Evolutionary conservation across 345 rosid genomes (phyloP), one percentile per base, ranked within the genome.

Genomic region (Angophora floribunda): DNA sequence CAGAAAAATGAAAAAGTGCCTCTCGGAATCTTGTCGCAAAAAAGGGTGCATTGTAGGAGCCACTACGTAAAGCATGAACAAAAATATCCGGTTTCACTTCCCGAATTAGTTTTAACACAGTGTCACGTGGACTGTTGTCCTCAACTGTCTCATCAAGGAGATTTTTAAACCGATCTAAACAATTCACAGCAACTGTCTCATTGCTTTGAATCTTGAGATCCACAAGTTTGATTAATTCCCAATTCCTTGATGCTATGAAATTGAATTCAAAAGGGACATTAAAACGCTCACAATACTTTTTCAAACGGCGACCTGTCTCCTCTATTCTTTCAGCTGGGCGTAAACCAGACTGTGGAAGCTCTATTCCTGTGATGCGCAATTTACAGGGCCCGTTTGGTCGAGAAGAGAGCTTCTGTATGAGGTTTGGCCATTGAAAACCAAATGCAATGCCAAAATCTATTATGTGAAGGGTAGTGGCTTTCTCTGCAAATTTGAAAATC

Each of bases 381-480:
- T 93, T 94, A 59, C 95, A 93, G 26, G 96, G 97, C 21, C 98
- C 96, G 10, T 90, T 91, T 12, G 91, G 24, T 79, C 87, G 90
- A 26, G 21, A 87, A 3, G 98, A 87, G 30, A 97, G 93, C 78
- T 79, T 55, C 88, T 96, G 96, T 88, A 97, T 96, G 78, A 97
- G 96, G 89, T 90, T 86, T 2, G 99, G 99, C 99, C 98, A 97
- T 45, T 96, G 98, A 91, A 96, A 96, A 87, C 99, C 99, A 85
- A 94, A 96, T n/a, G 87, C 86, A 82, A 97, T 94, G 78, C 99
- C 99, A 30, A 97, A 97, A 91, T 97, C 99, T 85, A 97, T 89
- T 32, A 97, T 91, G 89, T 97, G 99, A 92, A 97, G 96, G 78
- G 91, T 93, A 8, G 92, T 89, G 57, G 96, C 94, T 24, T 91